Conservation (phyloP, 352 stramenopile genomes). For the Phytophthora tubulina region DNA sequence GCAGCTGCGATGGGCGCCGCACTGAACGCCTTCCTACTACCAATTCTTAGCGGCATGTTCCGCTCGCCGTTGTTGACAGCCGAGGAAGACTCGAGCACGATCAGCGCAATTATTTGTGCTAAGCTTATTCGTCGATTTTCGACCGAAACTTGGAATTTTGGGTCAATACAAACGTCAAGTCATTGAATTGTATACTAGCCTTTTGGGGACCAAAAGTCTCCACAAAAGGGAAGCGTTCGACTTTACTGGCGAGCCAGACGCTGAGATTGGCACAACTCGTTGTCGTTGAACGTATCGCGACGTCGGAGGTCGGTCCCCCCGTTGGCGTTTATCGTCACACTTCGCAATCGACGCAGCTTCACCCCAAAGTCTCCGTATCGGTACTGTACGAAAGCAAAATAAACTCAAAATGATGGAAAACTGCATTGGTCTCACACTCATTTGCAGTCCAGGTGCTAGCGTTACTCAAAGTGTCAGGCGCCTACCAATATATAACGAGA, state of each 20-base stretch:
- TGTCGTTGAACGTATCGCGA: slow-evolving; percentile 34
- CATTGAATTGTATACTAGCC: slow-evolving; percentile 31
- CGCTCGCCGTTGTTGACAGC: background rate
- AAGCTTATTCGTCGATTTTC: slow-evolving; percentile 1
- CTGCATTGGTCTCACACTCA: background rate
- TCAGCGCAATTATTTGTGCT: slow-evolving; percentile 13
- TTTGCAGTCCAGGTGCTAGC: too few species aligned
- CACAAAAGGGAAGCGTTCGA: slow-evolving; percentile 26
- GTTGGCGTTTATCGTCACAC: slow-evolving; percentile 20
- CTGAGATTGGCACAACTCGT: slow-evolving; percentile 23
- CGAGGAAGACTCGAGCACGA: slow-evolving; percentile 15
- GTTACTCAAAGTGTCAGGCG: too few species aligned
- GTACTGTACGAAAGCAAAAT: slow-evolving; percentile 3
- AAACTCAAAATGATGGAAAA: background rate
- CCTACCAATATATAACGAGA: background rate
- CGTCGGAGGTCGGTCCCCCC: slow-evolving; percentile 27
- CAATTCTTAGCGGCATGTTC: slow-evolving; percentile 13
- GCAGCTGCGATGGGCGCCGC: slow-evolving; percentile 25
- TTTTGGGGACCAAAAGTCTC: background rate
- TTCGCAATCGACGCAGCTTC: slow-evolving; percentile 39
- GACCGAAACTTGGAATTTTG: background rate
- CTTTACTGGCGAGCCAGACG: slow-evolving; percentile 29
- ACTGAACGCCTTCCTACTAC: slow-evolving; percentile 4
- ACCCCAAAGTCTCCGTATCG: slow-evolving; percentile 25
- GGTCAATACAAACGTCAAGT: slow-evolving; percentile 31